Percentiles rank a stretch among this genome's conserved stretches.
These are phyloP conservation scores for Yamadazyma kanchanaburiensis DNA, from an alignment of 1,139 yeast species.

Conservation along the genomic window DNA sequence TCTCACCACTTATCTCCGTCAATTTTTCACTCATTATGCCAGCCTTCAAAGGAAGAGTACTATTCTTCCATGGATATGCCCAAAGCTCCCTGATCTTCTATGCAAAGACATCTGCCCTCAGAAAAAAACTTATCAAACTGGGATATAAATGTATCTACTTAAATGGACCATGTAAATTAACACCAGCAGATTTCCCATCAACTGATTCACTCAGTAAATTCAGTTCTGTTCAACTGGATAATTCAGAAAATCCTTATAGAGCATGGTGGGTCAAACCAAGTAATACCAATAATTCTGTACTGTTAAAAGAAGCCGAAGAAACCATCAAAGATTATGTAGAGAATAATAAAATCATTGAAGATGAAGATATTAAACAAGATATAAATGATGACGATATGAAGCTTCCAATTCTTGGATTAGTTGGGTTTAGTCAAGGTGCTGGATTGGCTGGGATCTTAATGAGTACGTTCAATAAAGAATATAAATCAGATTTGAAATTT, in stretches of 20 bases:
- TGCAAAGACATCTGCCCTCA: conserved; percentile 44
- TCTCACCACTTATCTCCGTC: no score
- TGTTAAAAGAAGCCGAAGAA: conserved; percentile 26
- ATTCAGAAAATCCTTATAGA: conserved; percentile 22
- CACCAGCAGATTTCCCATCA: conserved; percentile 65
- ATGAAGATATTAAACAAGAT: conserved; percentile 22
- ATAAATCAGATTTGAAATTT: conserved; percentile 46
- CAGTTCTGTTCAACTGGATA: conserved; percentile 25
- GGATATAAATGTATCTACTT: conserved; percentile 66
- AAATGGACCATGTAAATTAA: conserved; percentile 69
- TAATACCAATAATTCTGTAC: conserved; percentile 18
- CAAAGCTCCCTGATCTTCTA: conserved; percentile 44
- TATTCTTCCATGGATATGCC: conserved; percentile 45
- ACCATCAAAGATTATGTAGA: conserved; percentile 29
- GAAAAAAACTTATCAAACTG: conserved; percentile 34
- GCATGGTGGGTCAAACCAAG: conserved; percentile 39
- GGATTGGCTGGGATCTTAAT: conserved; percentile 47
- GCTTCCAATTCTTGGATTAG: conserved; percentile 37
- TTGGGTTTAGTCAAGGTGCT: conserved; percentile 49
- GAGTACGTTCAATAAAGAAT: conserved; percentile 27
- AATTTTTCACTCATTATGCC: no score
- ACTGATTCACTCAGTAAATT: conserved; percentile 43
- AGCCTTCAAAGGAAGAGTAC: conserved; percentile 26
- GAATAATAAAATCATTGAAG: conserved; percentile 29
- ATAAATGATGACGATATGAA: conserved; percentile 19